Base-by-base conservation (phyloP, 495 filamentous ascomycete genomes). In the Xylaria nigripes region DNA sequence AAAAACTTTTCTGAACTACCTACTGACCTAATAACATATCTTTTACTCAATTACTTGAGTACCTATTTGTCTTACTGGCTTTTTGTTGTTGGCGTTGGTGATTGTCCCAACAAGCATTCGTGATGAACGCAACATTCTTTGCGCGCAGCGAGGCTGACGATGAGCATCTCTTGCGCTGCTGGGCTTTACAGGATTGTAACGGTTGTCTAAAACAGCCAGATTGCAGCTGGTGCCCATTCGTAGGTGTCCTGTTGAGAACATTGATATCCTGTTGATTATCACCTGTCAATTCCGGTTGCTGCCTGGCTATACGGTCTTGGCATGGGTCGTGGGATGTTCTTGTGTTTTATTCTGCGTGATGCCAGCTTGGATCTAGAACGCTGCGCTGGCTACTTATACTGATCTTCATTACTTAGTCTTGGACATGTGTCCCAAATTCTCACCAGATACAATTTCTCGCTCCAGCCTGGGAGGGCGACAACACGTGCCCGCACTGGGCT, bases 141-240 rank as follows among this genome's bases (percentile, higher is more conserved):
- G 42, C 41, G 15, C 50, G 42, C 9, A 25, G 21, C 29, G 15
- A 41, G 19, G 50, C 50, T 18, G 29, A 52, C 12, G 64, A 72
- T 51, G 65, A 67, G 15, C 69, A 68, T 44, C 48, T 76, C 29
- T 51, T 55, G 21, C 68, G 70, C 30, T 81, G 76, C 59, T 78
- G 76, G 76, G 57, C 60, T 4, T 68, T 69, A 3, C 72, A 79
- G 49, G 60, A 70, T 45, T 77, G 76, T 58, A 51, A 55, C 8
- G 63, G 57, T 23, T 81, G 76, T 60, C 62, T 80, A 1, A 32
- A 44, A 7, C 27, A 70, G 50, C 16, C 56, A 5, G 64, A 67
- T 9, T 79, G 77, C 52, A 71, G 70, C 43, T 80, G 77, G 77
- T 81, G 77, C 63, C 75, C 78, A 13, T 69, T 66, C 51, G 76